Base-by-base conservation (phyloP, 805 yeast species). In the Kuraishia floccosa region DNA sequence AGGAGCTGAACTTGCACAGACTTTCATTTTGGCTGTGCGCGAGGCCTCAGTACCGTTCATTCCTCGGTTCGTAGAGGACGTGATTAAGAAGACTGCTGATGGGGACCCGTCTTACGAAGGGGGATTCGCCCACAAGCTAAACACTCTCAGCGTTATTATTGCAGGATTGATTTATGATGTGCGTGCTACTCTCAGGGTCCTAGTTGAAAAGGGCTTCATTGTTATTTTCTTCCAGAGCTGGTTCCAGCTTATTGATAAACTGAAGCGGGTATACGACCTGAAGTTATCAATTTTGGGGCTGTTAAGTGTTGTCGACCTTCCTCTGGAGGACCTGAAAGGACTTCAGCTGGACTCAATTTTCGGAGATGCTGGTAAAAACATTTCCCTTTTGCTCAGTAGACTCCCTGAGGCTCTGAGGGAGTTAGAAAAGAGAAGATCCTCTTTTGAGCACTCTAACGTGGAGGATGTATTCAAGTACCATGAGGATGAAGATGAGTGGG, bases 261-360 rank as follows among this genome's bases (percentile, higher is more conserved):
- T 79, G 41, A 65, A 65, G 15, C 61, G 94, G 36, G 94, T 84
- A 2, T 82, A 68, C 44, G 97, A 89, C 53, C 63, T 84, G 50
- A 87, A 86, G 52, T 54, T 89, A 26, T 72, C 83, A 1, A 58
- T 72, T 3, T 53, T 89, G 39, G 93, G 91, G 0, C 47, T 80
- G 15, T 52, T 87, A 35, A 60, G 72, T 8, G 35, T 83, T 44
- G 17, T 50, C 46, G 39, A 45, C 50, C 35, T 61, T 17, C 46
- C 45, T 14, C 26, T 35, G 7, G 31, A 35, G 6, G 37, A 39
- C 4, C 31, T 54, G 15, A 35, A 30, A 16, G 35, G 36, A 5
- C 28, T 50, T 15, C 36, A 43, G 18, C 36, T 71, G 13, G 49
- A 46, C 9, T 35, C 50, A 3, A 39, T 63, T 12, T 46, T 65